Conservation (phyloP, 352 stramenopile species). For the Pythium chondricola region DNA sequence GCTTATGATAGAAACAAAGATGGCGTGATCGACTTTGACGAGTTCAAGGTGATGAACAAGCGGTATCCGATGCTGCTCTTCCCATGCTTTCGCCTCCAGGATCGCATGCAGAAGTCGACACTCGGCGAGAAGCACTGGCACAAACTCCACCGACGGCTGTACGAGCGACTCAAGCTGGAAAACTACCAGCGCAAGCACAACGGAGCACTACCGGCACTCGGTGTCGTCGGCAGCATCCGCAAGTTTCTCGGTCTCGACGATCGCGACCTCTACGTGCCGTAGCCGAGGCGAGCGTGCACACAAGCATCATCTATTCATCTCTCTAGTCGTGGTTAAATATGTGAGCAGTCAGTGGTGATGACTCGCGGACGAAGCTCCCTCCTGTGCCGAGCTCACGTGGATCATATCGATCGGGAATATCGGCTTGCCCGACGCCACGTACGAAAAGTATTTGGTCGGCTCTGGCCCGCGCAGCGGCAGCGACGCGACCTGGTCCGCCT, state of each 20-base stretch:
- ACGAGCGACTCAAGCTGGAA: slow-evolving; percentile 65
- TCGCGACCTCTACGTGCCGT: slow-evolving; percentile 57
- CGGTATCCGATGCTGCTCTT: slow-evolving; percentile 91
- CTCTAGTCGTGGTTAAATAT: too few relatives aligned
- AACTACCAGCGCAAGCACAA: slow-evolving; percentile 76
- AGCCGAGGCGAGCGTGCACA: slow-evolving; percentile 12
- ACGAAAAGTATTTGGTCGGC: slow-evolving; percentile 65
- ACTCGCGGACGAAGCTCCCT: slow-evolving; percentile 4
- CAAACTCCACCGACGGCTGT: slow-evolving; percentile 65
- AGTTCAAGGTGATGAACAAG: slow-evolving; percentile 89
- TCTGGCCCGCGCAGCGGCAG: slow-evolving; percentile 70
- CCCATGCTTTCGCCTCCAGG: slow-evolving; percentile 89
- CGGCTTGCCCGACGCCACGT: slow-evolving; percentile 61
- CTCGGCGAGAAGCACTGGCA: slow-evolving; percentile 82
- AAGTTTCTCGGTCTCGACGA: slow-evolving; percentile 62
- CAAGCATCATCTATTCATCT: too few relatives aligned
- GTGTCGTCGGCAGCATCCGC: slow-evolving; percentile 50
- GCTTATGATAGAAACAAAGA: slow-evolving; percentile 90
- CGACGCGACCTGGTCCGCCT: slow-evolving; percentile 54
- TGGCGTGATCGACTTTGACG: slow-evolving; percentile 89
- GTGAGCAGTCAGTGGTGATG: slow-evolving; percentile 4
- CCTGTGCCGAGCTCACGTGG: slow-evolving; percentile 43
- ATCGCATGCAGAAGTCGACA: slow-evolving; percentile 87
- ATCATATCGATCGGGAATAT: slow-evolving; percentile 75
- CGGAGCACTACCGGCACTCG: slow-evolving; percentile 40